A percentile compares a stretch with the other conserved stretches of the same genome.
Evolutionary conservation across 75 land plant genomes (phyloP).

Genomic region (Larix kaempferi): DNA sequence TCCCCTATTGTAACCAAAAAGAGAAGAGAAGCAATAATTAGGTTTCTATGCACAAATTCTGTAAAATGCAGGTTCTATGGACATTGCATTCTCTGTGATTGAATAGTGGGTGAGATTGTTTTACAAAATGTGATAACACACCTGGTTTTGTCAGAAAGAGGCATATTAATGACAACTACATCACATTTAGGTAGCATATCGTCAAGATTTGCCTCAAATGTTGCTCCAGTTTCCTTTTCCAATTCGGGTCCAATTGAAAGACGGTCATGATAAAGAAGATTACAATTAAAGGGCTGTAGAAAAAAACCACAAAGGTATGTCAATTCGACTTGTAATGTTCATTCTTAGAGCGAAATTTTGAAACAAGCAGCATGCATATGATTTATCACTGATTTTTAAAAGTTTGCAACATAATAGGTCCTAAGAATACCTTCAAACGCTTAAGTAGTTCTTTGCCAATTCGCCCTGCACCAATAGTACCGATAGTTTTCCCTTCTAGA

Average conservation of each 20-base stretch:
- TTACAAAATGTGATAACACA: constrained; percentile 7
- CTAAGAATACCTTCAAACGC: constrained; percentile 55
- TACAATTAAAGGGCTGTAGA: constrained; percentile 76
- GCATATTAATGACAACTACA: constrained; percentile 75
- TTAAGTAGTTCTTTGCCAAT: constrained; percentile 80
- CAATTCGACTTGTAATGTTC: not conserved
- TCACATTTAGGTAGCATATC: constrained; percentile 88
- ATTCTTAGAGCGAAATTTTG: too few relatives aligned
- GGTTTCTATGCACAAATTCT: not conserved
- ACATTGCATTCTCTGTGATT: not conserved
- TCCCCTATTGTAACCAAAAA: constrained; percentile 32
- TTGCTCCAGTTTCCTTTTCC: constrained; percentile 76
- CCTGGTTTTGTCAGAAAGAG: constrained; percentile 88
- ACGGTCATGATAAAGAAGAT: constrained; percentile 85
- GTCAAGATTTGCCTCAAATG: constrained; percentile 73
- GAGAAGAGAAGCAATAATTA: constrained; percentile 3
- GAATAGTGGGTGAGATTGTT: not conserved
- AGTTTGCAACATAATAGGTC: not conserved
- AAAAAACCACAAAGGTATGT: not conserved
- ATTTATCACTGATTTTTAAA: not conserved
- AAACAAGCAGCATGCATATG: not conserved
- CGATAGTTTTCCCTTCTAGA: constrained; percentile 83
- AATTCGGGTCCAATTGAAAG: constrained; percentile 59
- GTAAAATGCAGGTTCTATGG: not conserved
- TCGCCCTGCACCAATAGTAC: constrained; percentile 90